These are phyloP conservation scores for Colletotrichum lindemuthianum DNA, from an alignment of 2,329 filamentous ascomycete genomes.

Conservation along the genomic window DNA sequence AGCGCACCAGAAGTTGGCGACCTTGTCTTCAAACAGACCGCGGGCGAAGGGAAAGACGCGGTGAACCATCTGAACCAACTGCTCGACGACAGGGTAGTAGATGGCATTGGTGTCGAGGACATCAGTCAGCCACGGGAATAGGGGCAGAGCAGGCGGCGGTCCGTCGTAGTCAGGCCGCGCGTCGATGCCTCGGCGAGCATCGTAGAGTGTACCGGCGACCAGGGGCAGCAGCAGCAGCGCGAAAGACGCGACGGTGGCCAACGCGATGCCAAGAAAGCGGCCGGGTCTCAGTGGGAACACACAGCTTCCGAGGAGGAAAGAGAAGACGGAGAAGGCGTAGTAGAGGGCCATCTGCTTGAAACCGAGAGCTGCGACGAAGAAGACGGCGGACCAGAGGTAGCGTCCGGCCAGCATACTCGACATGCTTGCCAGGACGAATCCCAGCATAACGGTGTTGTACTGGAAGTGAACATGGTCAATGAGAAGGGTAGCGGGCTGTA, in stretches of 20 bases:
- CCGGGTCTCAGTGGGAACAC: conserved; percentile 77
- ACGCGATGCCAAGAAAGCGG: conserved; percentile 78
- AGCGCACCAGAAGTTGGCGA: conserved; percentile 98
- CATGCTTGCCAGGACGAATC: conserved; percentile 85
- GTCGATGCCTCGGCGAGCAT: conserved; percentile 71
- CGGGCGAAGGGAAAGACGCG: conserved; percentile 96
- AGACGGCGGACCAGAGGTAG: conserved; percentile 88
- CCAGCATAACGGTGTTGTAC: conserved; percentile 99
- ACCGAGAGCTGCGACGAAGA: conserved; percentile 92
- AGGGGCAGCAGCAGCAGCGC: conserved; percentile 80
- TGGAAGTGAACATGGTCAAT: conserved; percentile 98
- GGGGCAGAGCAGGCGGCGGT: conserved; percentile 69
- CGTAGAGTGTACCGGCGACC: conserved; percentile 75
- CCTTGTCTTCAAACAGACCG: conserved; percentile 98
- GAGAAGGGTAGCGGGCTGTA: conserved; percentile 91
- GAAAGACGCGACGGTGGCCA: conserved; percentile 79
- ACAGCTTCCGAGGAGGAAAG: conserved; percentile 88
- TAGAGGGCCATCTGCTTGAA: conserved; percentile 99
- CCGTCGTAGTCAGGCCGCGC: conserved; percentile 66
- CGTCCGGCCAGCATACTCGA: conserved; percentile 88
- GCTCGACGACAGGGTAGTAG: conserved; percentile 80
- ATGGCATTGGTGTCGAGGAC: conserved; percentile 71
- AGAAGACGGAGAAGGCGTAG: conserved; percentile 92
- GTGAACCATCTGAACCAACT: conserved; percentile 85
- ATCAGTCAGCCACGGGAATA: conserved; percentile 66